Percentiles rank a stretch among this genome's conserved stretches.
Conservation (phyloP, 305 asterid genomes). For the Solanum aculeatissimum region DNA sequence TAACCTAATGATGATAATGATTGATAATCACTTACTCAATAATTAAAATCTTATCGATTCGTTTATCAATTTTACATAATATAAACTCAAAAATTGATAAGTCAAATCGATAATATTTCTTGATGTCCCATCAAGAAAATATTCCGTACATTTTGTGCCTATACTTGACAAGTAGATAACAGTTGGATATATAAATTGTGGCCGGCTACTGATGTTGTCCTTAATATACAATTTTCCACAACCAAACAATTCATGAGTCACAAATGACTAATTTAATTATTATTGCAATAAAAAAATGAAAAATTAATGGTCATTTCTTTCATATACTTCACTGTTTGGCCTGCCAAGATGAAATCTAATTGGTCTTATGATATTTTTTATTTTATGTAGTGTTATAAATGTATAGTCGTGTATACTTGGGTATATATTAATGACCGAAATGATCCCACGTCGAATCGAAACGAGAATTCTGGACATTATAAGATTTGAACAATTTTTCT, state of each 20-base stretch:
- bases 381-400: not conserved
- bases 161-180: not conserved
- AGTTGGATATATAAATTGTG: not conserved
- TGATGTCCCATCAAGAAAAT: not conserved
- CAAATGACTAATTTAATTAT: not conserved
- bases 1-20: too few relatives aligned
- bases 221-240: not conserved
- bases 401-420: not conserved
- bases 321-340: not conserved
- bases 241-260: not conserved
- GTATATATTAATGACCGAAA: not conserved
- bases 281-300: not conserved
- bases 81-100: not conserved
- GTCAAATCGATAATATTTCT: not conserved
- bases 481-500: not conserved
- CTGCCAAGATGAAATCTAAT: not conserved
- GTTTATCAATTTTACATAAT: not conserved
- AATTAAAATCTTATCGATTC: not conserved
- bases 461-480: not conserved
- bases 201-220: slow-evolving; percentile 3
- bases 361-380: not conserved
- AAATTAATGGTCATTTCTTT: not conserved
- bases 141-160: not conserved
- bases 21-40: not conserved
- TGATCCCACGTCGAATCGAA: not conserved